Evolutionary conservation across 176 grass and related monocot genomes (phyloP), one percentile per base, ranked within the genome.

Genomic region (Typha latifolia): DNA sequence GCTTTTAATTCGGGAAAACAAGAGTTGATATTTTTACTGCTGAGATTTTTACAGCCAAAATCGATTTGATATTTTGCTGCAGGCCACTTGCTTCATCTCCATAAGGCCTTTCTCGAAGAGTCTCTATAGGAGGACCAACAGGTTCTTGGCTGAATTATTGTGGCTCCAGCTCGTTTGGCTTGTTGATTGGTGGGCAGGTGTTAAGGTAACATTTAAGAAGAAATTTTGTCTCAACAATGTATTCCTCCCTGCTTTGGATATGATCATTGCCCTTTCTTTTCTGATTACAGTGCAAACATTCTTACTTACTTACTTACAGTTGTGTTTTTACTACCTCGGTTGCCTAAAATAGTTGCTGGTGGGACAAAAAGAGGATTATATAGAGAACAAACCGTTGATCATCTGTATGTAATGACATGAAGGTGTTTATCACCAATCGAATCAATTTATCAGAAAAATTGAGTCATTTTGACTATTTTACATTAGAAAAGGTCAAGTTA

Each of bases 121-220:
- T 68, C 29, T 84, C 1, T 96, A 91, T 68, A 83, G 77, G 66
- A 76, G 71, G 67, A 92, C 84, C 66, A 97, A 86, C 77, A 73
- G 81, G 47, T 78, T 89, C 43, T 20, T 88, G 75, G 80, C 84
- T 12, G 89, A 93, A 80, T 76, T 97, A 29, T 53, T 97, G 47
- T 97, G 94, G 94, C 75, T 97, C 51, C 83, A 97, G 76, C 81
- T 97, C 64, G 76, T 97, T 66, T 97, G 94, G 94, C 81, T 97
- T 67, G 85, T 93, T 32, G 94, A 97, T 73, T 97, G 94, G 94
- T 97, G 94, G 94, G 94, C 85, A 70, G 89, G 89, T 12, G 83
- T 91, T 64, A 92, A 89, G 94, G 94, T 93, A 80, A 78, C 12
- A 43, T 24, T 47, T 56, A 57, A 66, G 16, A 22, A 59, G n/a